phyloP scores from a whole-genome alignment of 1,284 basidiomycete species.

The Cryptococcus sp. region DNA sequence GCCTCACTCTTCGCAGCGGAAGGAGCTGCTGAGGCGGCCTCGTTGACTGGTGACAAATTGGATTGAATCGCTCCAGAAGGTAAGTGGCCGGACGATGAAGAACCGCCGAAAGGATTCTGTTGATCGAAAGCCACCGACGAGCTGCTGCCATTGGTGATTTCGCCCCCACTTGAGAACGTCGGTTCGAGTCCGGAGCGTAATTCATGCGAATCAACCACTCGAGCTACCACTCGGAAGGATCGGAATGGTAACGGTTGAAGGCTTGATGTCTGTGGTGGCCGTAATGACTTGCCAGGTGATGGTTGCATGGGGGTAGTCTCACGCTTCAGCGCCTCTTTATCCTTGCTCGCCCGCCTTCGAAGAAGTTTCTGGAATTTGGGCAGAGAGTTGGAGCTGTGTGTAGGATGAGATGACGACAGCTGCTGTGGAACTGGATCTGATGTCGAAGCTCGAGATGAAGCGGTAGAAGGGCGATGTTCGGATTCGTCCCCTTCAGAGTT shows the following conservation, averaged over 20 bases:
- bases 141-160: not conserved
- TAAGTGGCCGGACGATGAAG: not conserved
- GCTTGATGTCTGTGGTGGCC: constrained; percentile 1
- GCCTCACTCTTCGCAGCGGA: constrained; percentile 16
- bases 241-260: constrained; percentile 46
- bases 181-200: constrained; percentile 27
- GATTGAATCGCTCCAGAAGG: not conserved
- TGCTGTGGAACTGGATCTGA: constrained; percentile 1
- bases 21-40: constrained; percentile 3
- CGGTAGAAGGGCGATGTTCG: constrained; percentile 9
- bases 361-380: constrained; percentile 47
- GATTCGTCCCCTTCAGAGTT: constrained; percentile 24
- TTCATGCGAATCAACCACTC: constrained; percentile 45
- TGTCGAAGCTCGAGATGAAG: constrained; percentile 8
- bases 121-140: constrained; percentile 8
- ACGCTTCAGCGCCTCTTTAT: constrained; percentile 24
- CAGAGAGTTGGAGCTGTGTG: constrained; percentile 19
- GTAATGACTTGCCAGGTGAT: not conserved
- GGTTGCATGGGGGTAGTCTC: constrained; percentile 5
- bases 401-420: not conserved
- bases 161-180: not conserved
- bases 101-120: constrained; percentile 3
- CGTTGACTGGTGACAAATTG: not conserved
- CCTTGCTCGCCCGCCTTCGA: constrained; percentile 36
- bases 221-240: constrained; percentile 49